Evolutionary conservation across 495 filamentous ascomycete species (phyloP), one percentile per base, ranked within the genome.

Genomic region (Tricharina praecox): DNA sequence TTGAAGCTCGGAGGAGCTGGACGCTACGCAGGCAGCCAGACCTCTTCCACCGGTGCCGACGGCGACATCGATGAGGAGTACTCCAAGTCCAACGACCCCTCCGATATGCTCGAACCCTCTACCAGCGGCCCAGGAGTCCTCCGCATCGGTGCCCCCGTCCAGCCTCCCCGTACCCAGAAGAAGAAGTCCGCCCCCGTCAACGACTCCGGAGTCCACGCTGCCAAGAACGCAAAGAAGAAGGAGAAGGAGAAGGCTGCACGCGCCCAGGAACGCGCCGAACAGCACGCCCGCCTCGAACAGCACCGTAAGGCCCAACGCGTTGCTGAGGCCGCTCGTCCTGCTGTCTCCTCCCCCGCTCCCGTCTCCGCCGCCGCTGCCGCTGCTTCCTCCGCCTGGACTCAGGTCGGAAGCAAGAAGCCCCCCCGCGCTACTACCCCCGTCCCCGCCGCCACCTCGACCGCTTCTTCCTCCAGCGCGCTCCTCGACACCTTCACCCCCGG

Each of bases 151-250:
- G 53, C 64, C 5, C 55, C 66, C 3, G 55, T 53, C 25, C 59
- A 69, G 49, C 65, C 60, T 23, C 56, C 60, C 23, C 63, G 61
- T 16, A 42, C 45, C 9, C 61, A 62, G 51, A 61, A 62, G 49
- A 50, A 54, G 36, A 67, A 63, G 45, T 23, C 44, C 15, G 24
- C 37, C 10, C 33, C 55, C 46, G 49, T 55, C 48, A 46, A 23
- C 55, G 46, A 53, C 51, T n/a, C 51, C 56, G 52, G 52, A 28
- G 44, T 53, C 3, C 56, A 65, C 25, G 63, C 69, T 50, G 68
- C 58, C 3, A 73, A 73, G 63, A 73, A 73, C 64, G 58, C 56
- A 10, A 62, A 65, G 60, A 73, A 71, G 62, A 62, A 55, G 23
- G 70, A 73, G 44, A 66, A 66, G 45, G 59, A 62, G 49, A 66